phyloP scores from a whole-genome alignment of 2,329 filamentous ascomycete genomes.

The Geosmithia putterillii region DNA sequence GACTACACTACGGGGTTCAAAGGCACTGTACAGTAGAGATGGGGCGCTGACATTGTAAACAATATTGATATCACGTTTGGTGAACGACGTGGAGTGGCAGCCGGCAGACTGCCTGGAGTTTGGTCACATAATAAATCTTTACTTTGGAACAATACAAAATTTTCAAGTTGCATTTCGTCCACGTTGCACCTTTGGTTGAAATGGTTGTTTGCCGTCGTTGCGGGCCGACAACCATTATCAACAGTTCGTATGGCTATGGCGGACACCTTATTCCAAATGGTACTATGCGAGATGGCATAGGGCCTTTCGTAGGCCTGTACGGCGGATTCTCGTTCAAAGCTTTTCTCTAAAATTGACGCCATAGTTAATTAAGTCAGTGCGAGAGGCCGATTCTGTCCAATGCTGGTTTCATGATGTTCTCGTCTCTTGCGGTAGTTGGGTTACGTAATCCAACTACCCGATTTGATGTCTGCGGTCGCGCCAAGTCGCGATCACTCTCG shows the following conservation, averaged over 20 bases:
- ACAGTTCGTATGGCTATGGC: no score
- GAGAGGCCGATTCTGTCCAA: no score
- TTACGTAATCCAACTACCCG: neutral
- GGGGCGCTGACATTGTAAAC: slow-evolving; percentile 1
- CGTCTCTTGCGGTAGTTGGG: no score
- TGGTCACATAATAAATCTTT: neutral
- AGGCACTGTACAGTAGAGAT: slow-evolving; percentile 1
- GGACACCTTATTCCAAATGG: no score
- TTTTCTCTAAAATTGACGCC: no score
- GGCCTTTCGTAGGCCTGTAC: no score
- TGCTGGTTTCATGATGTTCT: no score
- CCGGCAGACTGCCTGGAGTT: neutral
- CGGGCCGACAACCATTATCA: no score
- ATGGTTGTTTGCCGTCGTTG: no score
- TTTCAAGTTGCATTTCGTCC: neutral
- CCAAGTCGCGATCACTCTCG: neutral
- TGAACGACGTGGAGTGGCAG: neutral
- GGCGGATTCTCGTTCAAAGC: no score
- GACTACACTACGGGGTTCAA: neutral
- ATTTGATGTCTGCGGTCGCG: neutral
- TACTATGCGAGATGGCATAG: no score
- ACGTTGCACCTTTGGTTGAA: neutral
- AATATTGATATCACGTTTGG: slow-evolving; percentile 1
- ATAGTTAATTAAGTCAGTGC: no score
- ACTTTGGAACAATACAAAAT: neutral